Evolutionary conservation across 371 early-diverging fungal species (phyloP), one percentile per base, ranked within the genome.

Genomic region (Apophysomyces elegans): DNA sequence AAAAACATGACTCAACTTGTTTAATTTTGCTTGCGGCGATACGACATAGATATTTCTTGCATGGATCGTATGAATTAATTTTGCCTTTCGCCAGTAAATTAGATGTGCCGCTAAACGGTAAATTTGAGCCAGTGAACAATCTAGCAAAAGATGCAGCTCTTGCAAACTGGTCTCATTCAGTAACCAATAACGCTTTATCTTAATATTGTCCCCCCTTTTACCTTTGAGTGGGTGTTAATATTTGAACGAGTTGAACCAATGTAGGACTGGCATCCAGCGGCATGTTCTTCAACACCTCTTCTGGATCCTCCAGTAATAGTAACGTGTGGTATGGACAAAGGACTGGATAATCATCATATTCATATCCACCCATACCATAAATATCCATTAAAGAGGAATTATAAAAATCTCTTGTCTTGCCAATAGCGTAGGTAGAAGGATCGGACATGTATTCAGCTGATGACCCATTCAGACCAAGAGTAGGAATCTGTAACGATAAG

Each of bases 31-130:
- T 57, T 85, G 73, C 1, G 91, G 91, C 0, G 92, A 84, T 0
- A 93, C 86, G 1, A 92, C 90, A 72, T 96, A 97, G 9, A 92
- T 86, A 64, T 94, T 93, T 50, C 88, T 77, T 38, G 88, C 79
- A 64, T 83, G 86, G 54, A 96, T 89, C 7, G 91, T 91, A 73
- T 93, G 88, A 46, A 96, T 93, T 41, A 96, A 76, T 67, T 91
- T 91, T 4, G 96, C 96, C 66, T 93, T 92, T 47, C 86, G 73
- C 96, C 97, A 96, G 70, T 91, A 94, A 44, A 95, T 91, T 39
- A 98, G 78, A 75, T 98, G 97, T 0, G 96, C 93, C 8, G 92
- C 95, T 26, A 94, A 67, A 3, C 92, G 85, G 72, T 93, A 96
- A 4, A 97, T 87, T 64, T 95, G 96, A 0, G 95, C 91, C 54